A percentile compares a stretch with the other conserved stretches of the same genome.
Conservation (phyloP, 1,139 yeast species). For the Pichia sp. region DNA sequence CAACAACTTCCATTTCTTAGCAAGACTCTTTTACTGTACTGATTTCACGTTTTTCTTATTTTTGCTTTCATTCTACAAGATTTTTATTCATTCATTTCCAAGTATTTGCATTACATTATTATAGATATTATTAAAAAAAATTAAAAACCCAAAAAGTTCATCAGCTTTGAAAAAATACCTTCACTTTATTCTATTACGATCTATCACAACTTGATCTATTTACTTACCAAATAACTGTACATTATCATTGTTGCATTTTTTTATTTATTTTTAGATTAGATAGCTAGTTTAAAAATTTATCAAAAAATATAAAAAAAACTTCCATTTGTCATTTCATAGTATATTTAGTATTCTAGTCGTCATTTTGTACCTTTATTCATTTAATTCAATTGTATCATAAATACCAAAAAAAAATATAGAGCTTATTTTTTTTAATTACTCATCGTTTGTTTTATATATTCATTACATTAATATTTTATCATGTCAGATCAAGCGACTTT, state of each 20-base stretch:
- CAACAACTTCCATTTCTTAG: not conserved
- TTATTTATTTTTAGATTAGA: not conserved
- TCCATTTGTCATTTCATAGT: not conserved
- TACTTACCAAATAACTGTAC: not conserved
- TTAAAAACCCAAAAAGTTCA: not conserved
- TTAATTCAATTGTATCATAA: not conserved
- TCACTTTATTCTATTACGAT: not conserved
- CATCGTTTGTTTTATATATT: not conserved
- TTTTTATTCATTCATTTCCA: not conserved
- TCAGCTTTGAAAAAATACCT: not conserved
- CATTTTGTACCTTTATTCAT: not conserved
- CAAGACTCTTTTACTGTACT: not conserved
- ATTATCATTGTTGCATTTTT: not conserved
- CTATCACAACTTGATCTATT: not conserved
- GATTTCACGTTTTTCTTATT: not conserved
- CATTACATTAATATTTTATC: not conserved
- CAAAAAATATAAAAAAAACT: not conserved
- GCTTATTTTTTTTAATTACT: not conserved
- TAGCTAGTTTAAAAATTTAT: not conserved
- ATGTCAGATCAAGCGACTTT: constrained; percentile 31
- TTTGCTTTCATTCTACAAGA: not conserved
- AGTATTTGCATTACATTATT: not conserved
- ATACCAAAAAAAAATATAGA: not conserved
- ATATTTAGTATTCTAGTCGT: not conserved
- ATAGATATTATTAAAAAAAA: not conserved